Evolutionary conservation across 2,329 filamentous ascomycete species (phyloP).

Genomic region (Epichloe aotearoae): DNA sequence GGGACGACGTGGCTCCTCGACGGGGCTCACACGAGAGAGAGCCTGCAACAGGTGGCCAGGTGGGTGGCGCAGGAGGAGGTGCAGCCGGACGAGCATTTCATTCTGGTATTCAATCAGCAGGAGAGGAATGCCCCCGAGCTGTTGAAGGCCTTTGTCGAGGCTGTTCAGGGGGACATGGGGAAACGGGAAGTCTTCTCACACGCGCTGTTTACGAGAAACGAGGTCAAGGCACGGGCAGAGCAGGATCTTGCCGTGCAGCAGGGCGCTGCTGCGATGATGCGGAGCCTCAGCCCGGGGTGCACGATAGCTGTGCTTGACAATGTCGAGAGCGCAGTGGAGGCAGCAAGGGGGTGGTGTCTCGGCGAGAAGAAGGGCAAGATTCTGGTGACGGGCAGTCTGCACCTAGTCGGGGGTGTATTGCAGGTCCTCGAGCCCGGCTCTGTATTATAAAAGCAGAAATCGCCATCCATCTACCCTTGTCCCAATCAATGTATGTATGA

Average conservation of each 20-base stretch:
- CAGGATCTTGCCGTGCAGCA: conserved; percentile 48
- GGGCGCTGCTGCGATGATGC: conserved; percentile 49
- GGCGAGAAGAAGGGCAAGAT: conserved; percentile 29
- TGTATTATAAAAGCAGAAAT: conserved; percentile 15
- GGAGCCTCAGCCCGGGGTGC: conserved; percentile 33
- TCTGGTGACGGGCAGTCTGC: conserved; percentile 71
- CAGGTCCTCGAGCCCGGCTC: conserved; percentile 48
- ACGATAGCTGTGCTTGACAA: conserved; percentile 45
- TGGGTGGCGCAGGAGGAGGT: conserved; percentile 56
- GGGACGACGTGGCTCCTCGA: conserved; percentile 67
- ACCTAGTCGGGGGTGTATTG: conserved; percentile 69
- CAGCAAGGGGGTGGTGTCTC: conserved; percentile 31
- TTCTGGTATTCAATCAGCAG: conserved; percentile 88
- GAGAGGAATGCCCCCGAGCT: conserved; percentile 60
- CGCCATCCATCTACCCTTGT: too few relatives aligned
- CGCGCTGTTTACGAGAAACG: conserved; percentile 73
- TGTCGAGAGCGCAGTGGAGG: conserved; percentile 55
- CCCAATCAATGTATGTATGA: too few relatives aligned
- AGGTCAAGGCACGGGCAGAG: conserved; percentile 13
- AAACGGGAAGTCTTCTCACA: conserved; percentile 45
- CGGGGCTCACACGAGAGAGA: conserved; percentile 78
- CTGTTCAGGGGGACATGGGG: conserved; percentile 29
- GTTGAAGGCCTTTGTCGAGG: conserved; percentile 47
- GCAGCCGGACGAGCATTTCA: conserved; percentile 18
- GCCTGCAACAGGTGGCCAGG: conserved; percentile 57